Percentiles rank a stretch among this genome's conserved stretches.
Evolutionary conservation across 371 early-diverging fungal species (phyloP).

Genomic region (Apophysomyces sp.): DNA sequence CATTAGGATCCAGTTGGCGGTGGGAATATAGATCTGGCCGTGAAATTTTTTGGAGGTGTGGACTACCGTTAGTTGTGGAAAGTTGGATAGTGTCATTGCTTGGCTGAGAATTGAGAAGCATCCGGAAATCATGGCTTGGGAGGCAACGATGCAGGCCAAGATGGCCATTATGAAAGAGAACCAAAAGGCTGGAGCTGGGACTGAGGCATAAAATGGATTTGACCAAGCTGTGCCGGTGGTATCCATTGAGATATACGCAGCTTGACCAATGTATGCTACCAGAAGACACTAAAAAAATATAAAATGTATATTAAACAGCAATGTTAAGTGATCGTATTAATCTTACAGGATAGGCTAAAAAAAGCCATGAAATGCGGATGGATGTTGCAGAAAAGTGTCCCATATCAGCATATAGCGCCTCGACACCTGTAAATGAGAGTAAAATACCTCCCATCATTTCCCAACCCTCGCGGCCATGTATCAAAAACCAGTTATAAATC

Average conservation of each 20-base stretch:
- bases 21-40: slow-evolving; percentile 58
- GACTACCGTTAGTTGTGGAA: slow-evolving; percentile 49
- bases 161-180: slow-evolving; percentile 46
- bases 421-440: slow-evolving; percentile 51
- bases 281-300: slow-evolving; percentile 13
- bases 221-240: slow-evolving; percentile 14
- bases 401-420: slow-evolving; percentile 55
- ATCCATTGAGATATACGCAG: slow-evolving; percentile 35
- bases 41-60: slow-evolving; percentile 40
- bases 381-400: slow-evolving; percentile 48
- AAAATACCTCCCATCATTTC: slow-evolving; percentile 38
- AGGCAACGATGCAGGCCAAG: slow-evolving; percentile 56
- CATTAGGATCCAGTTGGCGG: slow-evolving; percentile 47
- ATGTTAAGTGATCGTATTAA: neutral
- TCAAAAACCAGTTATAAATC: slow-evolving; percentile 25
- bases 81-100: slow-evolving; percentile 51
- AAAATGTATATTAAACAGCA: neutral
- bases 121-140: slow-evolving; percentile 58
- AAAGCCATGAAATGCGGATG: slow-evolving; percentile 37
- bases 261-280: slow-evolving; percentile 44
- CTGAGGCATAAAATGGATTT: slow-evolving; percentile 18
- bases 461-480: slow-evolving; percentile 19
- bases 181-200: slow-evolving; percentile 23
- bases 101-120: slow-evolving; percentile 58
- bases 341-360: slow-evolving; percentile 29